These are phyloP conservation scores for Chytriomyces sp. DNA, from an alignment of 192 early-diverging fungal species.

Conservation along the genomic window DNA sequence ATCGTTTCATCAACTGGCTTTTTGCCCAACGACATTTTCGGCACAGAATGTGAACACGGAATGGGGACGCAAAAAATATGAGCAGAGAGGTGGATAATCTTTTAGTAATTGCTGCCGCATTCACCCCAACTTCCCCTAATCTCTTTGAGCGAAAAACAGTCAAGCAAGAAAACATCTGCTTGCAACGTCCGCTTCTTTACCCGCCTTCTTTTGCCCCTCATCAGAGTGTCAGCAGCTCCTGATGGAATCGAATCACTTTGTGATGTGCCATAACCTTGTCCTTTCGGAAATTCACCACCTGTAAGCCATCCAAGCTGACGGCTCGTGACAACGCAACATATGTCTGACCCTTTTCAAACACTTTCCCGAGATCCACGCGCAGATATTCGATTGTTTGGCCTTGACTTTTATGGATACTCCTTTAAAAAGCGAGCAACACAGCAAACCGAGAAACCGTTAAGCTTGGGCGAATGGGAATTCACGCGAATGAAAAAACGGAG, in stretches of 20 bases:
- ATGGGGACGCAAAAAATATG: too few relatives aligned
- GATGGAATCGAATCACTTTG: conserved; percentile 28
- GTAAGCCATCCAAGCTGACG: conserved; percentile 46
- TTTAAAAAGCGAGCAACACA: conserved; percentile 16
- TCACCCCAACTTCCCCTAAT: too few relatives aligned
- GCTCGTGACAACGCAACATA: conserved; percentile 61
- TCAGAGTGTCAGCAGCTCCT: conserved; percentile 22
- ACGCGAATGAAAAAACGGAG: neutral
- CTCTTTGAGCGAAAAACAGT: too few relatives aligned
- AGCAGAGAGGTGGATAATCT: too few relatives aligned
- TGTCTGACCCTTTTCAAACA: conserved; percentile 58
- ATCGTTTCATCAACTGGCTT: too few relatives aligned
- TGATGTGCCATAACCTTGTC: conserved; percentile 33
- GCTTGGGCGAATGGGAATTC: neutral
- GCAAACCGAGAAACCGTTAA: too few relatives aligned
- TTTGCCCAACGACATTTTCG: too few relatives aligned
- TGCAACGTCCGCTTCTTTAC: too few relatives aligned
- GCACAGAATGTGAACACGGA: too few relatives aligned
- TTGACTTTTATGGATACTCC: conserved; percentile 61
- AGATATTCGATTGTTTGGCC: conserved; percentile 54
- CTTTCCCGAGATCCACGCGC: conserved; percentile 50
- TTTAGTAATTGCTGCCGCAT: too few relatives aligned
- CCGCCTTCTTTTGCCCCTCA: neutral
- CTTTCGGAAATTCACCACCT: conserved; percentile 37
- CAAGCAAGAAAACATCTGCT: too few relatives aligned